Conservation (phyloP, 805 yeast species). For the Wickerhamiella nectarea region DNA sequence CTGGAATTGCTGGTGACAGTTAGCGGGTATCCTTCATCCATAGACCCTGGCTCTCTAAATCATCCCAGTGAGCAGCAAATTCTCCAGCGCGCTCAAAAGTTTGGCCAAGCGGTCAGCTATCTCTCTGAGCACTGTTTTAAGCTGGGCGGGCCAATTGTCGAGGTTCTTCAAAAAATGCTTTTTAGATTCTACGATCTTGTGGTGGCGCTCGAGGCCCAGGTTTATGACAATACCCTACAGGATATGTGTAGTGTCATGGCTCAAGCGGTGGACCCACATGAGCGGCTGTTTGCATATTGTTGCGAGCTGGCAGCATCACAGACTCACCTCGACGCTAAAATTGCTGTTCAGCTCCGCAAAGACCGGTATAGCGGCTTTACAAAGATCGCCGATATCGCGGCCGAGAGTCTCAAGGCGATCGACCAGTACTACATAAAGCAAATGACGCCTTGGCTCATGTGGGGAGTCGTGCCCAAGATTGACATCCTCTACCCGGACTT, state of each 20-base stretch:
- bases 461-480: constrained; percentile 1
- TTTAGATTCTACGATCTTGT: neutral
- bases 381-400: constrained; percentile 5
- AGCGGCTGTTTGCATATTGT: constrained; percentile 1
- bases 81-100: constrained; percentile 5
- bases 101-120: constrained; percentile 8
- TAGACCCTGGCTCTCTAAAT: neutral
- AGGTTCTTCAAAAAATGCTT: neutral
- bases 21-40: constrained; percentile 5
- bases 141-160: neutral
- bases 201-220: neutral
- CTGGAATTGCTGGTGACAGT: constrained; percentile 5
- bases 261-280: constrained; percentile 9
- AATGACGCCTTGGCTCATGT: constrained; percentile 1
- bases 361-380: constrained; percentile 2
- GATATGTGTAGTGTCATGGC: constrained; percentile 5
- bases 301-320: neutral
- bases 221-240: neutral
- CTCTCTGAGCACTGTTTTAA: neutral
- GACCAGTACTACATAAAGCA: constrained; percentile 7
- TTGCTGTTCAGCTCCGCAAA: constrained; percentile 4
- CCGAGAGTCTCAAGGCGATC: constrained; percentile 6
- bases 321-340: neutral
- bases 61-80: constrained; percentile 12
- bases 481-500: constrained; percentile 4